These are phyloP conservation scores for Coemansia sp. DNA, from an alignment of 192 early-diverging fungal species.

Conservation along the genomic window DNA sequence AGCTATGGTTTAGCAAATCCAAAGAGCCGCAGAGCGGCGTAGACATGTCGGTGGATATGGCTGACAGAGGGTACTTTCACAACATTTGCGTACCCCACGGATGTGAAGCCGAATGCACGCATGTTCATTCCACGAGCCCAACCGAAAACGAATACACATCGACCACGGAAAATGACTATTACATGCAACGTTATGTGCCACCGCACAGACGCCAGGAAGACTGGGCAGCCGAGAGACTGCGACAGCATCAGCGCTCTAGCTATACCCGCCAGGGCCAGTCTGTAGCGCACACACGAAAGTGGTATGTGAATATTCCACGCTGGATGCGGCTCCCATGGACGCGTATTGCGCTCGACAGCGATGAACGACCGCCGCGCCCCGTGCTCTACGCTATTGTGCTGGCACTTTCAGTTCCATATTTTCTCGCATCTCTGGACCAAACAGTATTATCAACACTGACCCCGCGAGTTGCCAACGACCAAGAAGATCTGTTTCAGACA, in stretches of 20 bases:
- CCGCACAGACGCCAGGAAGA: conserved; percentile 6
- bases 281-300: neutral
- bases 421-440: conserved; percentile 66
- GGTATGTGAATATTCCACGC: conserved; percentile 10
- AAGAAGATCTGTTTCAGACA: conserved; percentile 56
- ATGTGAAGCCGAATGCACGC: neutral
- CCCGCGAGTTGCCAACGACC: conserved; percentile 58
- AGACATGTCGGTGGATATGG: neutral
- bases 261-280: neutral
- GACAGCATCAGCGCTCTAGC: conserved; percentile 3
- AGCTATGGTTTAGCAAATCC: neutral
- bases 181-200: conserved; percentile 10
- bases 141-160: conserved; percentile 10
- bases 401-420: conserved; percentile 49
- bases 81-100: neutral
- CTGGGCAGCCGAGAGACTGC: conserved; percentile 10
- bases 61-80: conserved; percentile 1
- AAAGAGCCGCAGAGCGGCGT: neutral
- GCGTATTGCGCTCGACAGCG: conserved; percentile 33
- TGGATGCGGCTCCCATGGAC: conserved; percentile 46
- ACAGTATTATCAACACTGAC: conserved; percentile 68
- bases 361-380: conserved; percentile 35
- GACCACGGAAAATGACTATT: conserved; percentile 3
- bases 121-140: neutral
- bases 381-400: conserved; percentile 36